These are phyloP conservation scores for Globisporangium echinulatum DNA, from an alignment of 352 stramenopile genomes.

Conservation along the genomic window DNA sequence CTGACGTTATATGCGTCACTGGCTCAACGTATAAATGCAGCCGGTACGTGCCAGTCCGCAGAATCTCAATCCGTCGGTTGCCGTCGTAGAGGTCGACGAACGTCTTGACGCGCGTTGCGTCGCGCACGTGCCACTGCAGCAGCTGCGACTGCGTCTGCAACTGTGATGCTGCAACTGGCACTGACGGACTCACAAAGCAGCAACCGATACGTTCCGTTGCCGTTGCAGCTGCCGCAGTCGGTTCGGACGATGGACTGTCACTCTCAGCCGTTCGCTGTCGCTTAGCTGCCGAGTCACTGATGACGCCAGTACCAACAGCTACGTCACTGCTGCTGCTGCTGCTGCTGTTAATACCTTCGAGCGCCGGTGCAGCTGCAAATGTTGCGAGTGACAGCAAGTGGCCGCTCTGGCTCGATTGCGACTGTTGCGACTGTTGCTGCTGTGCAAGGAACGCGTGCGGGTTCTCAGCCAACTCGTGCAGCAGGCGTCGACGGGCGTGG, in stretches of 20 bases:
- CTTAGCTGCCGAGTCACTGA: no score
- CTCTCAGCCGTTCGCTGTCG: no score
- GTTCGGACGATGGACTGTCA: not conserved
- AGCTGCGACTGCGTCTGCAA: not conserved
- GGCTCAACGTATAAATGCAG: constrained; percentile 7
- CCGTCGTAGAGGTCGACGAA: constrained; percentile 8
- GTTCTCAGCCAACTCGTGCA: constrained; percentile 1
- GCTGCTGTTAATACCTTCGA: no score
- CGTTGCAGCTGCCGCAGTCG: not conserved
- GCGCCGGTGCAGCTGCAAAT: not conserved
- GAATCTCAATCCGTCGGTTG: constrained; percentile 7
- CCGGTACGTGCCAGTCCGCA: not conserved
- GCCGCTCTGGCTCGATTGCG: not conserved
- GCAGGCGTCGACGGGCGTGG: constrained; percentile 4
- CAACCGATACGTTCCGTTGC: not conserved
- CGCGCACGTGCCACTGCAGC: constrained; percentile 7
- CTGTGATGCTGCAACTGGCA: not conserved
- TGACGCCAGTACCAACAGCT: no score
- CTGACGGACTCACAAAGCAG: constrained; percentile 6
- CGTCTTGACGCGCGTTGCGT: not conserved
- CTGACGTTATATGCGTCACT: not conserved
- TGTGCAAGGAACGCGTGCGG: not conserved
- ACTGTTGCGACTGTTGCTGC: not conserved
- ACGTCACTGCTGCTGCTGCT: not conserved
- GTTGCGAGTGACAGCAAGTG: not conserved